Evolutionary conservation across 192 early-diverging fungal species (phyloP).

Genomic region (Coemansia sp.): DNA sequence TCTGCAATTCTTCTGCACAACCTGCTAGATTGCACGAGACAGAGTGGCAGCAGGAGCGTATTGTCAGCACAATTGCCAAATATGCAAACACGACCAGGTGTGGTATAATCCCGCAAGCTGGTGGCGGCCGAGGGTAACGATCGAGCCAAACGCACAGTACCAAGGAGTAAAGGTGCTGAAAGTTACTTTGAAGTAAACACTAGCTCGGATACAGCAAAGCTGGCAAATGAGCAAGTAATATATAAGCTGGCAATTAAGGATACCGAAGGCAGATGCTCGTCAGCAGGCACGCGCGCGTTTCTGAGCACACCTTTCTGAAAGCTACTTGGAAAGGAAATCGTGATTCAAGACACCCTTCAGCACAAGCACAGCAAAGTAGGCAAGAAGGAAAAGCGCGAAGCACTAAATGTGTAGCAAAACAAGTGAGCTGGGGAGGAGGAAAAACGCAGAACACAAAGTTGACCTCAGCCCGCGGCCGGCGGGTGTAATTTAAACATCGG

Average conservation of each 20-base stretch:
- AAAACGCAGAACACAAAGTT: not conserved
- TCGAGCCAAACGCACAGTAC: not conserved
- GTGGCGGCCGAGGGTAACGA: not conserved
- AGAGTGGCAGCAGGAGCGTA: not conserved
- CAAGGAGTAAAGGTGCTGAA: not conserved
- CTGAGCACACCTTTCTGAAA: constrained; percentile 1
- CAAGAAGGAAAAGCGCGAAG: not conserved
- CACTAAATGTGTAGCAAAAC: not conserved
- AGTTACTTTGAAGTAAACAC: not conserved
- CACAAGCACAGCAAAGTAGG: not conserved
- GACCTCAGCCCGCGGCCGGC: not conserved
- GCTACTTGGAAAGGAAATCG: constrained; percentile 2
- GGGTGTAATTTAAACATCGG: constrained; percentile 12
- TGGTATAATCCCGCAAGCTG: not conserved
- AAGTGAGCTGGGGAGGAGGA: not conserved
- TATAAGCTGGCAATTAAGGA: not conserved
- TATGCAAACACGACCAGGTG: not conserved
- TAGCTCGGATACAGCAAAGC: too few species aligned
- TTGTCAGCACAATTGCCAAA: not conserved
- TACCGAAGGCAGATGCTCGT: not conserved
- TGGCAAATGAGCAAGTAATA: not conserved
- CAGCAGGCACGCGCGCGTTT: constrained; percentile 6
- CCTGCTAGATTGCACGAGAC: not conserved
- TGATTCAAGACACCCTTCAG: not conserved
- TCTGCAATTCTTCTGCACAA: not conserved